These are phyloP conservation scores for Mycena epipterygia DNA, from an alignment of 768 basidiomycete species.

Conservation along the genomic window DNA sequence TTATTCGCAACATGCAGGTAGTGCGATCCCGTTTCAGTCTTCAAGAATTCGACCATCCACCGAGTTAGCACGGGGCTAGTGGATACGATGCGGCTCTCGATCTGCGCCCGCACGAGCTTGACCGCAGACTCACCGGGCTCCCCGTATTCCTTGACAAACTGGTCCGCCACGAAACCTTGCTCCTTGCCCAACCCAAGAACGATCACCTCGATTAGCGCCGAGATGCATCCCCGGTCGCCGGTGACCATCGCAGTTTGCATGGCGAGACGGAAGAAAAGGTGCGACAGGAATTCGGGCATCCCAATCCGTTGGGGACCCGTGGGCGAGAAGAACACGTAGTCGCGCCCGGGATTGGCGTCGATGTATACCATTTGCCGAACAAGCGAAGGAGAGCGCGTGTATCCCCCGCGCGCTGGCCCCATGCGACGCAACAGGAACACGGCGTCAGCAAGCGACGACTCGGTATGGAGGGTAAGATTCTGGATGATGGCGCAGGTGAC, in stretches of 20 bases:
- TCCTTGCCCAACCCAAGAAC: background rate
- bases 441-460: background rate
- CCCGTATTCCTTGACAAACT: background rate
- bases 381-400: background rate
- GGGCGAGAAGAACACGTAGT: background rate
- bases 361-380: background rate
- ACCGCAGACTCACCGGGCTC: background rate
- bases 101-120: background rate
- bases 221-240: background rate
- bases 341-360: background rate
- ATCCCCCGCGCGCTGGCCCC: background rate
- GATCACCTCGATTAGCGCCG: background rate
- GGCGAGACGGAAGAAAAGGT: background rate
- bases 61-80: background rate
- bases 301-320: background rate
- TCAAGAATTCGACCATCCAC: background rate
- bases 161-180: background rate
- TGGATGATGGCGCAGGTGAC: background rate
- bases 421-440: background rate
- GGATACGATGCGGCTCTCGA: background rate
- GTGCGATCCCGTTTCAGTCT: background rate
- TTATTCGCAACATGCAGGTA: background rate
- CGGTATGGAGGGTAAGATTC: background rate
- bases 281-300: background rate
- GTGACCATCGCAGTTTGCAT: background rate